Base-by-base conservation (phyloP, 2,329 filamentous ascomycete species). In the Microdochium nivale region DNA sequence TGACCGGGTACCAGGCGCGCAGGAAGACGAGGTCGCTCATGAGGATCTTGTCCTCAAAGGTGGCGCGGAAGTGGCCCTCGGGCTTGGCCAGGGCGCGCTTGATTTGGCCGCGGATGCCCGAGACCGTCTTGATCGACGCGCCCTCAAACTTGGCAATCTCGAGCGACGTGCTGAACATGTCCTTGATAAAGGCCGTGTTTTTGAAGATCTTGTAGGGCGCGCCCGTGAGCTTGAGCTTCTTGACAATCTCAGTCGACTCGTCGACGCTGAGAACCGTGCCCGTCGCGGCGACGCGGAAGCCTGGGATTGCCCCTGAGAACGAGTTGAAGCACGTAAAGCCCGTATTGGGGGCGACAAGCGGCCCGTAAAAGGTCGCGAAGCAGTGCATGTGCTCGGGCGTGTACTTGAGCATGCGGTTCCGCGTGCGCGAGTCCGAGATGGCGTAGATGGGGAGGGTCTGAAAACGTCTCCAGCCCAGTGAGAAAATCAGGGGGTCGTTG, bases 381-480 rank as follows among this genome's bases (percentile, higher is more conserved):
- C 95, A 99, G 72, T 97, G 94, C 90, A 96, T 97, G 66, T 99
- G 94, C 74, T 99, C 95, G 0, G 94, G 95, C 0, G 92, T 96
- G 70, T 99, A 99, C 70, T 99, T 99, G 55, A 99, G 80, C 92
- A 99, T 96, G 52, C 94, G 85, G 70, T 97, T 96, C 56, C 94
- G 81, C 25, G 89, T 95, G 60, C 94, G 83, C 55, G 88, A 95
- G 69, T 97, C 94, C 24, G 89, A 94, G 52, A 94, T 96, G 71
- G 87, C 94, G 80, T 96, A 99, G 54, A 96, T 84, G 19, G 92
- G 92, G 59, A 94, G 76, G 5, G 87, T 86, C 70, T 97, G 94
- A 76, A 99, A 99, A 54, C 94, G 81, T 49, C 94, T 81, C 94
- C 94, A 99, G 43, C 94, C 94, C 44, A 99, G 78, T 2, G 91